Evolutionary conservation across 2,329 filamentous ascomycete genomes (phyloP).

Genomic region (Aspergillus fructus): DNA sequence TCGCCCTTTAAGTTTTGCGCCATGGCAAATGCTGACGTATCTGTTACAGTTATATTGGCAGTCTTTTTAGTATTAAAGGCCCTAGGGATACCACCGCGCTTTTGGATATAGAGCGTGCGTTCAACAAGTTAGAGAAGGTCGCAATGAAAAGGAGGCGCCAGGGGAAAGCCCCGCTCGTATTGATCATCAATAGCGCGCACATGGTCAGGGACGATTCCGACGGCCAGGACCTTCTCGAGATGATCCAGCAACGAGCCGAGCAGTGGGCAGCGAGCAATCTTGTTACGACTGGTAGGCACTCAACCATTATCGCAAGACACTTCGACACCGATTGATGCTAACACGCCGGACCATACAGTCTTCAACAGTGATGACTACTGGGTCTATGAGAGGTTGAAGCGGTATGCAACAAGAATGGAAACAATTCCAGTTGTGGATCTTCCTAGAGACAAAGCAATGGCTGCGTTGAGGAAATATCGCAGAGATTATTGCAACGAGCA

Average conservation of each 20-base stretch:
- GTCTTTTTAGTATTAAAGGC: conserved; percentile 90
- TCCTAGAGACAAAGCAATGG: conserved; percentile 72
- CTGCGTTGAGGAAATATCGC: conserved; percentile 77
- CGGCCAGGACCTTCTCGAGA: conserved; percentile 87
- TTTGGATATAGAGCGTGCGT: conserved; percentile 90
- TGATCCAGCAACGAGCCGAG: conserved; percentile 92
- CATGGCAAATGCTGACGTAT: conserved; percentile 11
- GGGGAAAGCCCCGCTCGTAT: conserved; percentile 69
- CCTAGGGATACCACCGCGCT: conserved; percentile 89
- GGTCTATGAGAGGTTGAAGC: conserved; percentile 94
- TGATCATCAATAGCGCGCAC: conserved; percentile 94
- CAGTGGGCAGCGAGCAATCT: conserved; percentile 93
- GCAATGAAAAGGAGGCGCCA: conserved; percentile 65
- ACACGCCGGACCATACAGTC: conserved; percentile 51
- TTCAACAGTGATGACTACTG: conserved; percentile 98
- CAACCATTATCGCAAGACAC: too few relatives aligned
- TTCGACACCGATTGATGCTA: not conserved
- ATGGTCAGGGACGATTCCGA: conserved; percentile 87
- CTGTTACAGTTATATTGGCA: conserved; percentile 64
- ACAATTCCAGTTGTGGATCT: conserved; percentile 84
- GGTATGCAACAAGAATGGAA: conserved; percentile 91
- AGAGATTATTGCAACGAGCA: conserved; percentile 70
- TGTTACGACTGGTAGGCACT: conserved; percentile 62
- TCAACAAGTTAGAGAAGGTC: conserved; percentile 98
- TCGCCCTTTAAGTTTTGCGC: not conserved